phyloP scores from a whole-genome alignment of 2,329 filamentous ascomycete genomes.

The Aureobasidium sp. region DNA sequence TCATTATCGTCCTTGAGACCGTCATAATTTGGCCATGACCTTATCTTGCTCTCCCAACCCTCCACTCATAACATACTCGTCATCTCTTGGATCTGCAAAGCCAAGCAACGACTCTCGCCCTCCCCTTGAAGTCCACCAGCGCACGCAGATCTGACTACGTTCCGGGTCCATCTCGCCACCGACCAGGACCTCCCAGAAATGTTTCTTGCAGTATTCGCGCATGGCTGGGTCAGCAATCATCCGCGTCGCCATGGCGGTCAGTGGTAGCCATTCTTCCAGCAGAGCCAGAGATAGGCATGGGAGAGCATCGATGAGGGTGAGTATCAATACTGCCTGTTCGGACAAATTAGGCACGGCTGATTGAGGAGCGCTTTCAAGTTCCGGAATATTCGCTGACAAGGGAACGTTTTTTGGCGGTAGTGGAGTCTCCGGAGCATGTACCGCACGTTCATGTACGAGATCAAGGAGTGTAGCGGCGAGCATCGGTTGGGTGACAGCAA shows the following conservation, averaged over 20 bases:
- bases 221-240: slow-evolving; percentile 55
- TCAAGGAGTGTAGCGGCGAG: slow-evolving; percentile 78
- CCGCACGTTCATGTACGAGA: slow-evolving; percentile 61
- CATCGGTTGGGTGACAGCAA: slow-evolving; percentile 65
- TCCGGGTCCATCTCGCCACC: slow-evolving; percentile 86
- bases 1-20: background rate
- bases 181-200: slow-evolving; percentile 74
- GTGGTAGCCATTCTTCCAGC: slow-evolving; percentile 73
- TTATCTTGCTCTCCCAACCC: slow-evolving; percentile 34
- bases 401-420: slow-evolving; percentile 26
- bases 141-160: slow-evolving; percentile 67
- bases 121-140: slow-evolving; percentile 73
- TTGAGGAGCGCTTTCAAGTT: slow-evolving; percentile 19
- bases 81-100: slow-evolving; percentile 32
- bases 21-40: slow-evolving; percentile 6
- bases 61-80: slow-evolving; percentile 47
- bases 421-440: slow-evolving; percentile 44
- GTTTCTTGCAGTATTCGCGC: slow-evolving; percentile 57
- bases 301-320: slow-evolving; percentile 73
- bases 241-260: slow-evolving; percentile 62
- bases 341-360: slow-evolving; percentile 45
- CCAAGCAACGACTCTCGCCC: slow-evolving; percentile 51
- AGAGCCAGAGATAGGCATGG: slow-evolving; percentile 63
- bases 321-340: slow-evolving; percentile 68
- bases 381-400: background rate